phyloP scores from a whole-genome alignment of 2,329 filamentous ascomycete species.

The Colletotrichum tabaci region DNA sequence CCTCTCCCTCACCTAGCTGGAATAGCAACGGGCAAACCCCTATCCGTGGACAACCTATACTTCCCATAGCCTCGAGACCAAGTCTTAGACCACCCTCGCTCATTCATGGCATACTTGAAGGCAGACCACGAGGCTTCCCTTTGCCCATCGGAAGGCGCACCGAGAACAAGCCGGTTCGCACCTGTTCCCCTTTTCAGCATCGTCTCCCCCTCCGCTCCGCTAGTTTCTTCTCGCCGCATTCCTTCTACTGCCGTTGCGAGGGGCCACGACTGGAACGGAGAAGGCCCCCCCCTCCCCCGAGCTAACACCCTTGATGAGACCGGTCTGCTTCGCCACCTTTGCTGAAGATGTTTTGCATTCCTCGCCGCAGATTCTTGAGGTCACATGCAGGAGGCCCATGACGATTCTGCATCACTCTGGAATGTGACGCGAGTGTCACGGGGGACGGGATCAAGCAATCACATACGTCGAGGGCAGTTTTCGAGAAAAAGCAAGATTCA shows the following conservation, averaged over 20 bases:
- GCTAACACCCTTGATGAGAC: not conserved
- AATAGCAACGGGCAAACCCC: no score
- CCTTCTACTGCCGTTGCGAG: conserved; percentile 17
- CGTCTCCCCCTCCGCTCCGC: not conserved
- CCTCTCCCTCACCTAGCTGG: no score
- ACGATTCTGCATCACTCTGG: not conserved
- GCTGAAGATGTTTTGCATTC: conserved; percentile 36
- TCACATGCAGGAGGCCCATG: conserved; percentile 11
- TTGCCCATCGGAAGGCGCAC: not conserved
- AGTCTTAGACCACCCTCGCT: no score
- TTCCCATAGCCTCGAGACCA: no score
- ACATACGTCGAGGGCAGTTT: not conserved
- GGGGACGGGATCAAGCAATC: not conserved
- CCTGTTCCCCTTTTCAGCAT: not conserved
- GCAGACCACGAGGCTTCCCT: no score
- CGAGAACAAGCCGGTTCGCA: not conserved
- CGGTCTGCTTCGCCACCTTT: conserved; percentile 16
- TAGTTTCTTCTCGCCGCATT: not conserved
- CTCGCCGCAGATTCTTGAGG: conserved; percentile 2
- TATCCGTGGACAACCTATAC: no score
- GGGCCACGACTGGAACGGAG: conserved; percentile 39
- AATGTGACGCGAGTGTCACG: conserved; percentile 11
- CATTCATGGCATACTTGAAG: no score
- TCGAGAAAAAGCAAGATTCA: conserved; percentile 4
- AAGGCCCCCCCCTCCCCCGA: not conserved